Base-by-base conservation (phyloP, 768 basidiomycete species). In the Hygrocybe coccinea region DNA sequence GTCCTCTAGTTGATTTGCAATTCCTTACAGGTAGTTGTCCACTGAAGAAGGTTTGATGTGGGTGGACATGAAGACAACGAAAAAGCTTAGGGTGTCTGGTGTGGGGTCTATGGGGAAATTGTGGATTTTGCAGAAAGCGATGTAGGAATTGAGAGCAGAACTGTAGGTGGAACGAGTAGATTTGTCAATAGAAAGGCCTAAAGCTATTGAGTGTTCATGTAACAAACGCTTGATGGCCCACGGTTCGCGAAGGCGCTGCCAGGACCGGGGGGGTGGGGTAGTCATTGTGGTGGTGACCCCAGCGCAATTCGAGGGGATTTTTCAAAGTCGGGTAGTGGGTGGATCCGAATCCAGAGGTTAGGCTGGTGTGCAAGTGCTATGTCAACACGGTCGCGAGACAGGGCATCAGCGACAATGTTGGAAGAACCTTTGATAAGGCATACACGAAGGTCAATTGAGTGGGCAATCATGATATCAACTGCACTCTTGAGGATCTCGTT, bases 221-320 rank as follows among this genome's bases (percentile, higher is more conserved):
- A 67, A 17, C 3, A 77, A 65, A 3, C 61, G 58, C 37, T 76
- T 67, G 0, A 47, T 24, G 4, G 70, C 47, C 74, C 76, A 76
- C 15, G 70, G 57, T 25, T 22, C 44, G 39, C 68, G 54, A 0
- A 11, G 2, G 1, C 73, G 71, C 51, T 74, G 75, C 61, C 64
- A 59, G 48, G 71, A 55, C 41, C 17, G 34, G 11, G 35, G 22
- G 21, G 25, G 33, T 1, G n/a, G 12, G 5, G 22, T 22, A 5
- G 53, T 63, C 59, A 62, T 53, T 51, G 38, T 51, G 50, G 14
- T 9, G 29, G 21, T 24, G 53, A 62, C 66, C 66, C 63, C 63
- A 66, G 59, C 59, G 50, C 15, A 33, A 19, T 10, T 37, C 37
- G 56, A 64, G 62, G 65, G 62, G 65, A 66, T 66, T 54, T 21